Conservation (phyloP, 2,329 filamentous ascomycete species). For the Aspergillus flavus region DNA sequence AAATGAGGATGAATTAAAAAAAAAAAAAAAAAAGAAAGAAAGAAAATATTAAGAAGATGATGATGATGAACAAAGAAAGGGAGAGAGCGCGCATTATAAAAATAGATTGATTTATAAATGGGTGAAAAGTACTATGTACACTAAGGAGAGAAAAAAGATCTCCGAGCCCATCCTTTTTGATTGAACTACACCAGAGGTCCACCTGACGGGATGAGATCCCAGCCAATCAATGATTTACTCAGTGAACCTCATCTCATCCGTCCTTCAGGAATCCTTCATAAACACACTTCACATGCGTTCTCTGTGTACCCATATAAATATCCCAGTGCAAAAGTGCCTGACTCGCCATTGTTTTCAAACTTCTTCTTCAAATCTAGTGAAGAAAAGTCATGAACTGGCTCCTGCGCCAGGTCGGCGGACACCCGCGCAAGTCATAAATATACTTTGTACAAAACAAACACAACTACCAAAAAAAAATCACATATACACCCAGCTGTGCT, state of each 20-base stretch:
- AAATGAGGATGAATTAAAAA: too few species aligned
- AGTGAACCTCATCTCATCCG: conserved; percentile 17
- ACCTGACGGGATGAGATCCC: conserved; percentile 24
- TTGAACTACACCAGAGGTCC: background rate
- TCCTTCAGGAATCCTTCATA: background rate
- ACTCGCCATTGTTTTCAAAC: background rate
- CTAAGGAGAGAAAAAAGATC: too few species aligned
- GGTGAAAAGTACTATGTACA: too few species aligned
- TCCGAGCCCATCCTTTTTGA: background rate
- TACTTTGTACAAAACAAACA: too few species aligned
- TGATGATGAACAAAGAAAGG: too few species aligned
- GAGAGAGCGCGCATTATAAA: too few species aligned
- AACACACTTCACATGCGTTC: background rate
- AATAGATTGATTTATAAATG: too few species aligned
- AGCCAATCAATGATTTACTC: conserved; percentile 24
- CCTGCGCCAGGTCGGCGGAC: too few species aligned
- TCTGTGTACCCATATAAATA: background rate
- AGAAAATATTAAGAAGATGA: too few species aligned
- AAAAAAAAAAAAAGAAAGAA: too few species aligned
- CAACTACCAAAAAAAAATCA: background rate
- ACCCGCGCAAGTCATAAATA: too few species aligned
- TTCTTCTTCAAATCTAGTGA: too few species aligned
- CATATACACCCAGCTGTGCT: background rate
- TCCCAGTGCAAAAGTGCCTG: background rate
- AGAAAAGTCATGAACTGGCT: background rate